Percentiles rank a stretch among this genome's conserved stretches.
These are phyloP conservation scores for Fusarium clavum DNA, from an alignment of 2,329 filamentous ascomycete genomes.

Conservation along the genomic window DNA sequence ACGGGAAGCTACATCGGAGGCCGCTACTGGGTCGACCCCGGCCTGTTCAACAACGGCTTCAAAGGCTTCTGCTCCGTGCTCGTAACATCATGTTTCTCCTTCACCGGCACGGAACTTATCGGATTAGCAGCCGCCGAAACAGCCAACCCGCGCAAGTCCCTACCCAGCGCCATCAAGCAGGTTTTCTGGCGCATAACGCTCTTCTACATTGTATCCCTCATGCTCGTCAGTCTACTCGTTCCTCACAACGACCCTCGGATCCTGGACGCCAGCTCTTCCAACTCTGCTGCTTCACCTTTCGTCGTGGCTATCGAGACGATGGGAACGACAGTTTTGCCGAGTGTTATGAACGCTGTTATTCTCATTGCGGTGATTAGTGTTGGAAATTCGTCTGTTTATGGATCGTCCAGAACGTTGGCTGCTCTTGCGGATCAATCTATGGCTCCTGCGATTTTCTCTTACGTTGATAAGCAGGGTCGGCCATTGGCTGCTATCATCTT, in stretches of 20 bases:
- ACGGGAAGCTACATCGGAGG: slow-evolving; percentile 82
- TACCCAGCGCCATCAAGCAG: slow-evolving; percentile 92
- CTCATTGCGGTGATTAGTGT: slow-evolving; percentile 92
- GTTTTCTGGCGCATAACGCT: slow-evolving; percentile 94
- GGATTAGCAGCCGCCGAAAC: slow-evolving; percentile 82
- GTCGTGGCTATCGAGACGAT: slow-evolving; percentile 90
- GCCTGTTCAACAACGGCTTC: slow-evolving; percentile 84
- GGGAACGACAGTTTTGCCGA: slow-evolving; percentile 83
- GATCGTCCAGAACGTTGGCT: slow-evolving; percentile 89
- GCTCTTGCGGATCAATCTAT: slow-evolving; percentile 89
- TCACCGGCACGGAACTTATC: slow-evolving; percentile 79
- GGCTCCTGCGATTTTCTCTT: slow-evolving; percentile 80
- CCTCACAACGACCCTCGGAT: slow-evolving; percentile 76
- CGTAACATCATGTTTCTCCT: slow-evolving; percentile 80
- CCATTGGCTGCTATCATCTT: slow-evolving; percentile 78
- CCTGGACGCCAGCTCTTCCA: slow-evolving; percentile 66
- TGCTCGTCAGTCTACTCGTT: slow-evolving; percentile 84
- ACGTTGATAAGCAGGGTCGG: slow-evolving; percentile 84
- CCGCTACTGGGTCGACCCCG: slow-evolving; percentile 80
- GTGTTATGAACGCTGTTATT: slow-evolving; percentile 92
- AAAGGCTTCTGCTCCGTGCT: slow-evolving; percentile 82
- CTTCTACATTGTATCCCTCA: slow-evolving; percentile 87
- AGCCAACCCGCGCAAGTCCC: slow-evolving; percentile 80
- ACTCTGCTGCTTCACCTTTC: slow-evolving; percentile 85
- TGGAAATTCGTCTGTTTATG: slow-evolving; percentile 91